These are phyloP conservation scores for Boletus eberwhitei DNA, from an alignment of 768 basidiomycete genomes.

Conservation along the genomic window DNA sequence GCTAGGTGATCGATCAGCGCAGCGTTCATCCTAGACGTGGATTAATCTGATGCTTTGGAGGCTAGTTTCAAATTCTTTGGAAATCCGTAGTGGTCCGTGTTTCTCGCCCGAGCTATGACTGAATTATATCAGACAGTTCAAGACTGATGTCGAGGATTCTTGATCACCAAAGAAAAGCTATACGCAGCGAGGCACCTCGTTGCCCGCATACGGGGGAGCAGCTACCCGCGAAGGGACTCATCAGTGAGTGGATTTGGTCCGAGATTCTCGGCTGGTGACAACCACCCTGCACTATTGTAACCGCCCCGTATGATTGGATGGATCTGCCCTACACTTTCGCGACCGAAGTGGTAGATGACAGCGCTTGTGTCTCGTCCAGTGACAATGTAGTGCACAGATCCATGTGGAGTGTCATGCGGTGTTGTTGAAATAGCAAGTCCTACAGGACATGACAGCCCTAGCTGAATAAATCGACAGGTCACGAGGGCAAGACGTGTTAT, in stretches of 20 bases:
- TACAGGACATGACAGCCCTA: neutral
- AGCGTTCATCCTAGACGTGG: neutral
- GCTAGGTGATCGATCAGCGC: neutral
- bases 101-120: neutral
- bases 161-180: neutral
- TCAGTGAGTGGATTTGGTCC: neutral
- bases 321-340: neutral
- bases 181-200: neutral
- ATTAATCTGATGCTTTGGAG: neutral
- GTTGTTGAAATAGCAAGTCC: neutral
- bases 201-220: neutral
- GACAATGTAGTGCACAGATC: neutral
- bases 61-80: neutral
- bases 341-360: neutral
- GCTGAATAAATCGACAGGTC: neutral
- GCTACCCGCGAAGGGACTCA: neutral
- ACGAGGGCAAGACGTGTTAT: no score
- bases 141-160: neutral
- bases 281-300: neutral
- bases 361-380: neutral
- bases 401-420: neutral
- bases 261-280: neutral
- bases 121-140: neutral
- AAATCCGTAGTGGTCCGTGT: neutral
- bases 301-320: neutral